These are phyloP conservation scores for Trichosanthes truncata DNA, from an alignment of 306 rosid genomes.

Conservation along the genomic window DNA sequence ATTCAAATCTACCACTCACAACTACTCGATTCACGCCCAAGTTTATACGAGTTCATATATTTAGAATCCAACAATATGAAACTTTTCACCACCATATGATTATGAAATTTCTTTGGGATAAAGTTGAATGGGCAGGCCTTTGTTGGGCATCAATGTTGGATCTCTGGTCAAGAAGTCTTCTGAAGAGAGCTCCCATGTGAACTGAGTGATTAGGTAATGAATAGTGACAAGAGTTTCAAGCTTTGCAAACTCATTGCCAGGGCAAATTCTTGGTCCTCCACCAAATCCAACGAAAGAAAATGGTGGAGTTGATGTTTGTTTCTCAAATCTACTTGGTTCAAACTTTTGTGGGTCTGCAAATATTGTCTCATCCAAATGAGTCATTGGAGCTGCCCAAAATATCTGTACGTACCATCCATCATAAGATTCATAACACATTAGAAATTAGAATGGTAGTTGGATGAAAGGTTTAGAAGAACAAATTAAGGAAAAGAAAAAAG, in stretches of 20 bases:
- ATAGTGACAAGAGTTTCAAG: constrained; percentile 51
- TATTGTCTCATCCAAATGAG: constrained; percentile 52
- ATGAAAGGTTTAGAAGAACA: no score
- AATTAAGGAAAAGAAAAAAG: no score
- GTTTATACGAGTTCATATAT: no score
- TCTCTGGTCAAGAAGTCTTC: constrained; percentile 46
- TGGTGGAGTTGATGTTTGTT: constrained; percentile 44
- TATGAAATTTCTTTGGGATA: constrained; percentile 22
- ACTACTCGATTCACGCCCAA: no score
- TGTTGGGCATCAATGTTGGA: constrained; percentile 44
- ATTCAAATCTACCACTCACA: no score
- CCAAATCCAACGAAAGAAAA: constrained; percentile 55
- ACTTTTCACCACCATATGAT: no score
- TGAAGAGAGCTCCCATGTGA: constrained; percentile 57
- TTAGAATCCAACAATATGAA: background rate
- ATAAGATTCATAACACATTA: background rate
- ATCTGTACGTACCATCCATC: constrained; percentile 21
- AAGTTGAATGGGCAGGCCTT: constrained; percentile 44
- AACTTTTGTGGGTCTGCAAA: constrained; percentile 58
- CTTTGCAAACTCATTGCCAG: constrained; percentile 60
- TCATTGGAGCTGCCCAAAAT: constrained; percentile 59
- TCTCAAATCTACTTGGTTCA: constrained; percentile 64
- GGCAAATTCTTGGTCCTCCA: constrained; percentile 63
- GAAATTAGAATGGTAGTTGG: no score
- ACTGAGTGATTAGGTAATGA: constrained; percentile 52